Conservation (phyloP, 345 rosid species). For the Aethionema arabicum region DNA sequence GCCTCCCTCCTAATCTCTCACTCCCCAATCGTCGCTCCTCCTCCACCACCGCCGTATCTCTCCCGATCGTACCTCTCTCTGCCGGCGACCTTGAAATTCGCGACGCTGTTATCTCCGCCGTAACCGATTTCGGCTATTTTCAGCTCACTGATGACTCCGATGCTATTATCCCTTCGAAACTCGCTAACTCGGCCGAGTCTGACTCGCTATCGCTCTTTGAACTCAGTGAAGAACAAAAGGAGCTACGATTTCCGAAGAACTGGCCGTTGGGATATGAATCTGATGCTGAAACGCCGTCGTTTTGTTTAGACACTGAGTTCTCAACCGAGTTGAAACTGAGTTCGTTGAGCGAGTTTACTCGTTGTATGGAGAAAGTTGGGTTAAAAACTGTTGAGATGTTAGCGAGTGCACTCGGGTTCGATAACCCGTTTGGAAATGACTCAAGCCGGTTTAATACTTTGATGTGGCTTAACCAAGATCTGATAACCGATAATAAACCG, state of each 20-base stretch:
- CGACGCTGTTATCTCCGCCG: conserved; percentile 41
- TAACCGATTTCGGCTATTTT: conserved; percentile 53
- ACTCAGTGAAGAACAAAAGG: conserved; percentile 42
- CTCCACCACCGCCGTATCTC: conserved; percentile 21
- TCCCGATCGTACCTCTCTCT: conserved; percentile 46
- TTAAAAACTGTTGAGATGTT: conserved; percentile 47
- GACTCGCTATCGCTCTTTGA: conserved; percentile 53
- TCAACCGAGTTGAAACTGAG: conserved; percentile 38
- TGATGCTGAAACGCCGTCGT: conserved; percentile 44
- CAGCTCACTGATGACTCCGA: conserved; percentile 41
- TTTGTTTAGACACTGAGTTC: conserved; percentile 50
- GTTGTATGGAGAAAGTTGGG: conserved; percentile 56
- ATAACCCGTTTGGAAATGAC: conserved; percentile 48
- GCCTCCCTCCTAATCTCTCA: conserved; percentile 75
- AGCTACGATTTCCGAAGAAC: conserved; percentile 52
- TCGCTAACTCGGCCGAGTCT: conserved; percentile 62
- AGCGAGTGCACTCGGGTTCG: conserved; percentile 47
- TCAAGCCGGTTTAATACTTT: conserved; percentile 52
- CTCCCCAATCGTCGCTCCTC: conserved; percentile 52
- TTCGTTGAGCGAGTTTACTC: conserved; percentile 49
- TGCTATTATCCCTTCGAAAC: conserved; percentile 39
- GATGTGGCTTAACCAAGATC: conserved; percentile 52
- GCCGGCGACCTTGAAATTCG: conserved; percentile 27
- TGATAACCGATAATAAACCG: conserved; percentile 31
- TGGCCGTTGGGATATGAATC: conserved; percentile 75